Evolutionary conservation across 495 filamentous ascomycete species (phyloP).

Genomic region (Talaromyces proteolyticus): DNA sequence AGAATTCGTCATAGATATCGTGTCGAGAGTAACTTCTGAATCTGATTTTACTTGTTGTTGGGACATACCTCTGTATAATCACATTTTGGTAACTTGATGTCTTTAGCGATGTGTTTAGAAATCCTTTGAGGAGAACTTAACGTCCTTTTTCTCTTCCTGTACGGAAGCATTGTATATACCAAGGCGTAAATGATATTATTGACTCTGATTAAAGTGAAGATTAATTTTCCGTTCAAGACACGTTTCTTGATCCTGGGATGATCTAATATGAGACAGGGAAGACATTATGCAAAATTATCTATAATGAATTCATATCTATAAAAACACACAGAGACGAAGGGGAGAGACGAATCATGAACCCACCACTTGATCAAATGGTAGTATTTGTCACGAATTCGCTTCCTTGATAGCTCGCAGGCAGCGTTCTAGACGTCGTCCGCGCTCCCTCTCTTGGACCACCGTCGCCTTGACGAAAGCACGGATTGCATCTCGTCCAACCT

Average conservation of each 20-base stretch:
- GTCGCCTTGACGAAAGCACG: slow-evolving; percentile 69
- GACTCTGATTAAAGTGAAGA: neutral
- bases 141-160: neutral
- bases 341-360: too few relatives aligned
- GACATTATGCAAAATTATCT: too few relatives aligned
- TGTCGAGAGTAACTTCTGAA: too few relatives aligned
- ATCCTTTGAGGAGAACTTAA: neutral
- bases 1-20: too few relatives aligned
- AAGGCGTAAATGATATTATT: neutral
- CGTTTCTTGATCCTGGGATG: neutral
- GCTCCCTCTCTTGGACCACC: slow-evolving; percentile 70
- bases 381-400: neutral
- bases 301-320: too few relatives aligned
- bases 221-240: too few relatives aligned
- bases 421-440: slow-evolving; percentile 74
- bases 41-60: too few relatives aligned
- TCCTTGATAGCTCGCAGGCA: slow-evolving; percentile 36
- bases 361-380: too few relatives aligned
- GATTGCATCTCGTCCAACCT: slow-evolving; percentile 67
- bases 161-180: neutral
- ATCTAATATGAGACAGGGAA: slow-evolving; percentile 2
- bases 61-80: too few relatives aligned
- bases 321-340: too few relatives aligned
- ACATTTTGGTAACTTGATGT: too few relatives aligned
- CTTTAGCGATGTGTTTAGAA: neutral